Base-by-base conservation (phyloP, 805 yeast genomes). In the Metschnikowia peoriensis region DNA sequence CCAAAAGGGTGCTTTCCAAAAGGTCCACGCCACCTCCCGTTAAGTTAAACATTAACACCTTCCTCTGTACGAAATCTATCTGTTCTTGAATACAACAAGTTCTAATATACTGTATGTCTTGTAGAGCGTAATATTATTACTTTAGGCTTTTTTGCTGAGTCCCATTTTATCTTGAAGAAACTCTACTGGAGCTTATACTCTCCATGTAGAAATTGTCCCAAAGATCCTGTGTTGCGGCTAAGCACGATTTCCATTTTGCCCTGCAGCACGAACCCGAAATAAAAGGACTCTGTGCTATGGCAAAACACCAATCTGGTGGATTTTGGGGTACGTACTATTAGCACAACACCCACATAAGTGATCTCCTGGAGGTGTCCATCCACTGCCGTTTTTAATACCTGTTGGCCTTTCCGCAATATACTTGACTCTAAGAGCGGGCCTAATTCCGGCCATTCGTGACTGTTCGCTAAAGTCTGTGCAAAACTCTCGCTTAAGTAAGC, bases 1-100 rank as follows among this genome's bases (percentile, higher is more conserved):
- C 78, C 91, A 93, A 73, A 91, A 89, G 85, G 97, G 97, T 84
- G 90, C 96, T 77, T 89, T 88, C 90, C 94, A 88, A 81, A 91
- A 91, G 84, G 97, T 91, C 71, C 86, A 85, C 68, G 96, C 97
- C 70, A 87, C 96, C 74, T 90, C 97, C 79, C 97, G 97, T 88
- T 91, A 90, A 86, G 49, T 40, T 28, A 34, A 40, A 37, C 38
- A 44, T 48, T 43, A 40, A 47, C 56, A 47, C 38, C 47, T 32
- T 35, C 49, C 41, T 45, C 42, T 47, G 41, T 39, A 47, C 53
- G 46, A 39, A 46, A 44, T 46, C 40, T 44, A 41, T 45, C 44
- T 49, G 57, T 45, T 53, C 45, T 47, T 50, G 51, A 53, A 53
- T 53, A 44, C 40, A 50, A 47, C 56, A 53, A 45, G 55, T 54